Base-by-base conservation (phyloP, 1,139 yeast species). In the Diutina rugosa region DNA sequence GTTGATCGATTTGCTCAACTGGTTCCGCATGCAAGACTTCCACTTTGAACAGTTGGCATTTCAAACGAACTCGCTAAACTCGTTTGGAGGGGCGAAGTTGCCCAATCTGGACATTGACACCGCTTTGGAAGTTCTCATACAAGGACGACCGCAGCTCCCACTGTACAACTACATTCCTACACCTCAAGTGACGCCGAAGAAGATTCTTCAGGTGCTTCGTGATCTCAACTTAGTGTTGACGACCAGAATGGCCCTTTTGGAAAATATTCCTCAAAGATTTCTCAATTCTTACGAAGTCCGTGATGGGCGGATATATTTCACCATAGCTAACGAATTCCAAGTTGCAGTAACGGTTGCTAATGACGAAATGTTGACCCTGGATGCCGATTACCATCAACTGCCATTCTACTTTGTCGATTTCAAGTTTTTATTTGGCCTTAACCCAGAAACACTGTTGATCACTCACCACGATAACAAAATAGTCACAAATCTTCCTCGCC, bases 81-180 rank as follows among this genome's bases (percentile, higher is more conserved):
- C 84, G 48, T 82, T 85, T 46, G 75, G 90, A 6, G 89, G 91
- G 21, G 98, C 98, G 1, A 89, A 90, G 64, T 71, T 91, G 58
- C 95, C 97, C 7, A 88, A 90, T 67, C 93, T 96, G 0, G 98
- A 93, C 68, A 69, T 93, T 44, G 78, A 83, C 49, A 90, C 97
- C 0, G 90, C 96, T 1, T 73, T 93, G 61, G 96, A 93, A 65
- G 97, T 93, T 1, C 73, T 90, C 55, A 79, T 84, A 48, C 76
- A 81, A 54, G 96, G 96, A 2, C 74, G 87, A 61, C 97, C 98
- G 1, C 82, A 82, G 55, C 74, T 88, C 52, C 85, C 91, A 1
- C 77, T 87, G 0, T 84, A 86, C 65, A 78, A 80, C 61, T 81
- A 84, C 62, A 70, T 82, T 47, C 76, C 79, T 32, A 73, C 73